These are phyloP conservation scores for Quercus rubra DNA, from an alignment of 306 rosid genomes.

Conservation along the genomic window DNA sequence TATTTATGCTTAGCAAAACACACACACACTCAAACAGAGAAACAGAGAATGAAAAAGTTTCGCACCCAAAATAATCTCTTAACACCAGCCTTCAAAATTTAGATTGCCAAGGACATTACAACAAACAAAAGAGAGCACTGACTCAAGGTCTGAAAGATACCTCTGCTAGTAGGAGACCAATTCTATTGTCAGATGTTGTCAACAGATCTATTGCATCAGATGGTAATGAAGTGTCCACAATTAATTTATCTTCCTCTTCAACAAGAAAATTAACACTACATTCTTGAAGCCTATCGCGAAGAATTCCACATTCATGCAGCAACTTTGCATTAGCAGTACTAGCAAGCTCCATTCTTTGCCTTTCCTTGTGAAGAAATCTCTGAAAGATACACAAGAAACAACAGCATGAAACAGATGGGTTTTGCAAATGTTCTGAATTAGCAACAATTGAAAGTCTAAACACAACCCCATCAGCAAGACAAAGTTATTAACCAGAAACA, in stretches of 20 bases:
- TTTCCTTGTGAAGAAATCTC: constrained; percentile 72
- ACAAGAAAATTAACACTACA: constrained; percentile 84
- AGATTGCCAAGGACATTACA: constrained; percentile 1
- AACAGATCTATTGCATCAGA: constrained; percentile 82
- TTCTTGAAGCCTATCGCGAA: constrained; percentile 72
- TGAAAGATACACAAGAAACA: constrained; percentile 30
- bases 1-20: no score
- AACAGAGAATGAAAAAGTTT: neutral
- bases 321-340: constrained; percentile 57
- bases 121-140: neutral
- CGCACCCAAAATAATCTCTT: neutral
- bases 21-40: neutral
- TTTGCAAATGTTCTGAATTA: neutral
- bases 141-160: constrained; percentile 36
- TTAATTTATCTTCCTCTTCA: constrained; percentile 83
- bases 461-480: neutral
- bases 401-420: constrained; percentile 19
- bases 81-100: neutral
- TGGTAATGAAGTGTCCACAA: constrained; percentile 58
- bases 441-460: neutral
- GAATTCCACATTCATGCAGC: constrained; percentile 83
- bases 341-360: constrained; percentile 53
- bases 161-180: constrained; percentile 91
- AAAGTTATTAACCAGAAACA: neutral
- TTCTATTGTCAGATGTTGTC: constrained; percentile 80